Conservation (phyloP, 176 grass and related monocot species). For the Lolium multiflorum region DNA sequence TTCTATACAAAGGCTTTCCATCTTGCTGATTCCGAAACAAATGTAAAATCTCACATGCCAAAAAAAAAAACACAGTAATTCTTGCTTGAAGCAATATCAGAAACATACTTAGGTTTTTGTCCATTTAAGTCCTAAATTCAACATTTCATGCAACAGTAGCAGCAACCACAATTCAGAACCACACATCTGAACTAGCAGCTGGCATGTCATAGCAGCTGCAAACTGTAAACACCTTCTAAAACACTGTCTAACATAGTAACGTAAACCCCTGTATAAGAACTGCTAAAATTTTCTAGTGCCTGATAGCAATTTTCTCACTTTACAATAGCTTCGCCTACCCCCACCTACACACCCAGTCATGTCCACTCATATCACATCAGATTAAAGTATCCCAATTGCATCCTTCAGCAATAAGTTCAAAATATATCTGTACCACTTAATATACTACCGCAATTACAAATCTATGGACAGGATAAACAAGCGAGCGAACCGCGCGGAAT, state of each 20-base stretch:
- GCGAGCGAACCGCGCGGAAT: not conserved
- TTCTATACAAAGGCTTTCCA: not conserved
- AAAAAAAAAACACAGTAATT: not conserved
- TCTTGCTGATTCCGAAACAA: not conserved
- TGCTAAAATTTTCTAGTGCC: not conserved
- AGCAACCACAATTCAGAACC: not conserved
- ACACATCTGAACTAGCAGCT: not conserved
- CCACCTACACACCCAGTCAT: no score
- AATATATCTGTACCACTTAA: not conserved
- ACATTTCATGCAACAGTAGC: slow-evolving; percentile 12
- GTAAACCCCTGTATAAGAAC: not conserved
- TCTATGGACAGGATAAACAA: slow-evolving; percentile 26
- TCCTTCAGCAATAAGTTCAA: not conserved
- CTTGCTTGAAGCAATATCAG: slow-evolving; percentile 33
- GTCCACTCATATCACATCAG: no score
- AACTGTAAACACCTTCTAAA: not conserved
- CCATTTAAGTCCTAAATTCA: not conserved
- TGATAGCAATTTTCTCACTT: not conserved
- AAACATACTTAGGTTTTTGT: not conserved
- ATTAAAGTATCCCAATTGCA: no score
- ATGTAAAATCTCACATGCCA: not conserved
- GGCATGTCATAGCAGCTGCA: not conserved
- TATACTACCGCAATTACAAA: not conserved
- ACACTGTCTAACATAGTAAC: not conserved
- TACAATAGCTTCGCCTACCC: not conserved